A percentile compares a stretch with the other conserved stretches of the same genome.
Evolutionary conservation across 768 basidiomycete species (phyloP).

Genomic region (Paxillus involutus): DNA sequence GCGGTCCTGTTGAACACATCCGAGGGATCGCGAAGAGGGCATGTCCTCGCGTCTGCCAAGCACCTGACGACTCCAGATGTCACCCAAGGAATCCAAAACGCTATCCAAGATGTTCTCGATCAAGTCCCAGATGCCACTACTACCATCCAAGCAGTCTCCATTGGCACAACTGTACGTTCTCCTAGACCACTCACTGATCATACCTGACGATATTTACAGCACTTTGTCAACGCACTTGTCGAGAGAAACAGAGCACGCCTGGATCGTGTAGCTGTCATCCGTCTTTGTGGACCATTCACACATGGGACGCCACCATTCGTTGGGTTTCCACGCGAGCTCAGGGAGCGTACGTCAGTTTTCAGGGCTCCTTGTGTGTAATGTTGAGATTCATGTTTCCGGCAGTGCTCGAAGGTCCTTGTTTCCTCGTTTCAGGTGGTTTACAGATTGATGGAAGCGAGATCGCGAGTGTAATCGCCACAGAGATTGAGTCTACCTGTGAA

Average conservation of each 20-base stretch:
- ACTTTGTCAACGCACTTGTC: conserved; percentile 61
- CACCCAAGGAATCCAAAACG: conserved; percentile 56
- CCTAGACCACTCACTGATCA: not conserved
- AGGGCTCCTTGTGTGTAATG: not conserved
- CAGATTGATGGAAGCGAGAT: conserved; percentile 53
- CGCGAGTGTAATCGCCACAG: conserved; percentile 37
- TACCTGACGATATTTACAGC: conserved; percentile 24
- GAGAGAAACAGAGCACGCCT: conserved; percentile 54
- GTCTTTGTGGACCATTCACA: conserved; percentile 61
- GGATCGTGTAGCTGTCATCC: conserved; percentile 60
- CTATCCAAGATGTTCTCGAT: conserved; percentile 45
- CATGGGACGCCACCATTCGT: conserved; percentile 57
- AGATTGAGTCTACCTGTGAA: conserved; percentile 45
- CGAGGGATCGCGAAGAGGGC: conserved; percentile 7
- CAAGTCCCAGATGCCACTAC: conserved; percentile 33
- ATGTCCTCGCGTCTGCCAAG: conserved; percentile 38
- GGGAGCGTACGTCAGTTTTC: conserved; percentile 24
- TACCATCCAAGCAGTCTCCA: conserved; percentile 49
- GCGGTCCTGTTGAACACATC: conserved; percentile 26
- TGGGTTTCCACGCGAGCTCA: conserved; percentile 43
- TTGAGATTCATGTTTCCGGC: not conserved
- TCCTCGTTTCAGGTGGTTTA: conserved; percentile 37
- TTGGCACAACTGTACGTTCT: conserved; percentile 56
- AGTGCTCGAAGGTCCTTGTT: conserved; percentile 31
- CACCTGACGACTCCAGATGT: conserved; percentile 56